These are phyloP conservation scores for Helicosporidium sp. DNA, from an alignment of 139 green algal genomes.

Conservation along the genomic window DNA sequence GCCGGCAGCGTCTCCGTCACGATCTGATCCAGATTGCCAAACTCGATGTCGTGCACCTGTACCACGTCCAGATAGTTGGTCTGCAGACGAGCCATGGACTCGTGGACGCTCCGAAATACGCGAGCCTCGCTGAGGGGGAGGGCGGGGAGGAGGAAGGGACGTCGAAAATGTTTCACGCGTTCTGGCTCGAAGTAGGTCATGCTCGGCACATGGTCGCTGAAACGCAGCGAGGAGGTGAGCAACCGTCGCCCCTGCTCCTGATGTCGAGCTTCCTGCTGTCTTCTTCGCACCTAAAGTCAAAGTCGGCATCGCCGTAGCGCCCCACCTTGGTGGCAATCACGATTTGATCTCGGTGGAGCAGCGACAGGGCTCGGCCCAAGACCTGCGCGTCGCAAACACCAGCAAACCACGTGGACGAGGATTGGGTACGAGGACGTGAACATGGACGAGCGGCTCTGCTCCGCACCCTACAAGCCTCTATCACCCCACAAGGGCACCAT, in stretches of 20 bases:
- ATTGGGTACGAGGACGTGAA: not conserved
- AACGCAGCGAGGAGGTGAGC: not conserved
- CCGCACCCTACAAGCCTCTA: not conserved
- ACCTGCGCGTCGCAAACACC: slow-evolving; percentile 23
- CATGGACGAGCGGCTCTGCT: no score
- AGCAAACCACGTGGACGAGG: not conserved
- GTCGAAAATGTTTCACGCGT: no score
- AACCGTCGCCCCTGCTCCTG: not conserved
- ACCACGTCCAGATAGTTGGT: slow-evolving; percentile 74
- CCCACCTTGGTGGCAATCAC: slow-evolving; percentile 78
- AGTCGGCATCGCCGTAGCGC: slow-evolving; percentile 57
- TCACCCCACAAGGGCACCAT: not conserved
- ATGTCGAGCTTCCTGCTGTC: no score
- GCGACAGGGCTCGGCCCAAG: slow-evolving; percentile 45
- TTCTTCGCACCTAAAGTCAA: slow-evolving; percentile 75
- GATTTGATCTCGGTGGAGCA: slow-evolving; percentile 54
- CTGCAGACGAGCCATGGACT: slow-evolving; percentile 55
- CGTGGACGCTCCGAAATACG: slow-evolving; percentile 43
- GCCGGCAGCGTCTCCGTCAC: slow-evolving; percentile 75
- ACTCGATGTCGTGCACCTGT: slow-evolving; percentile 90
- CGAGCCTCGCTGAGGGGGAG: slow-evolving; percentile 25
- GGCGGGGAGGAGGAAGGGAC: no score
- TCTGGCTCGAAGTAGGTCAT: no score
- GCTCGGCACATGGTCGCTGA: no score
- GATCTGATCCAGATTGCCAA: slow-evolving; percentile 56